A percentile compares a stretch with the other conserved stretches of the same genome.
Conservation (phyloP, 768 basidiomycete species). For the Clitopilus hobsonii region DNA sequence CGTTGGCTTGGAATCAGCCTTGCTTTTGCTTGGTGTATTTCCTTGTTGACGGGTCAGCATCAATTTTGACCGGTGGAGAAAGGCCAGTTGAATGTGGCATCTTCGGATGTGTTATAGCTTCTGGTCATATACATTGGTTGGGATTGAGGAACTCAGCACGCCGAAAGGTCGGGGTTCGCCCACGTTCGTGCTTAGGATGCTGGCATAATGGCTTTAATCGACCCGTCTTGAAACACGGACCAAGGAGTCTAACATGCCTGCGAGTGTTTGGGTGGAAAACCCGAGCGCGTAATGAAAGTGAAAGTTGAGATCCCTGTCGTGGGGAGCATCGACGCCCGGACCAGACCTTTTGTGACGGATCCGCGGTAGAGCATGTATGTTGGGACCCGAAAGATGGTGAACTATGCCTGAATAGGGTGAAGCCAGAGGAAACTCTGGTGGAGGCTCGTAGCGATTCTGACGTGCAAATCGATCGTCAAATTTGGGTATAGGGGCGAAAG, state of each 20-base stretch:
- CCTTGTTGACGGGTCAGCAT: conserved; percentile 59
- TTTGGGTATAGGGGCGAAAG: conserved; percentile 96
- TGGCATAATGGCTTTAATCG: conserved; percentile 78
- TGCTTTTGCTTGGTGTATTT: conserved; percentile 49
- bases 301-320: conserved; percentile 53
- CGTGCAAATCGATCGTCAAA: conserved; percentile 95
- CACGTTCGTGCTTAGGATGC: conserved; percentile 60
- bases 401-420: conserved; percentile 86
- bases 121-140: conserved; percentile 45
- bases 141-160: conserved; percentile 63
- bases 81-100: conserved; percentile 57
- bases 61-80: conserved; percentile 60
- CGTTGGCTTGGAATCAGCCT: conserved; percentile 50
- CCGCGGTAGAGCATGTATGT: conserved; percentile 80
- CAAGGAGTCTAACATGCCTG: conserved; percentile 83
- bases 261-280: conserved; percentile 77
- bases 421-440: conserved; percentile 96
- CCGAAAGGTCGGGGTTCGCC: conserved; percentile 8
- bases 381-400: conserved; percentile 90
- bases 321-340: conserved; percentile 74
- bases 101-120: conserved; percentile 66
- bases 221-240: conserved; percentile 86
- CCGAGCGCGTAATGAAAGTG: conserved; percentile 58
- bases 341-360: conserved; percentile 69
- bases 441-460: conserved; percentile 95